Conservation (phyloP, 371 early-diverging fungal species). For the Mucor mucedo region DNA sequence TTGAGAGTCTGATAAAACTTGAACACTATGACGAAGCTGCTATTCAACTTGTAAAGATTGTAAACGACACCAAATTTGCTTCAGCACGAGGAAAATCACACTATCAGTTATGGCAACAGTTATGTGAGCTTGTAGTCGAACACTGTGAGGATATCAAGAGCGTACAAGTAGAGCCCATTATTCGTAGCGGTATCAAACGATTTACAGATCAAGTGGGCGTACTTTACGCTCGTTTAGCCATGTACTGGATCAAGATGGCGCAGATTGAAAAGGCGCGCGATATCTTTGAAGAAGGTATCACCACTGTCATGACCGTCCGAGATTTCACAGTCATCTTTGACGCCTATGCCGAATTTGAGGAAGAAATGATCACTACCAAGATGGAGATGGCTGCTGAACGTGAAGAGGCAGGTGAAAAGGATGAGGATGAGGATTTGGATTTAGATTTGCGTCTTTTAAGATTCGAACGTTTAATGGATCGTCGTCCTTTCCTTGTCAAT, state of each 20-base stretch:
- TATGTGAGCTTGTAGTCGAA: constrained; percentile 81
- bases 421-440: constrained; percentile 68
- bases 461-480: constrained; percentile 90
- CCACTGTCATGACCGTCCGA: constrained; percentile 83
- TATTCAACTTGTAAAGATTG: constrained; percentile 68
- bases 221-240: constrained; percentile 88
- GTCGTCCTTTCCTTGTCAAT: constrained; percentile 93
- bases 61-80: constrained; percentile 75
- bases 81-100: constrained; percentile 75
- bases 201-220: constrained; percentile 89
- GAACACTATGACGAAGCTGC: constrained; percentile 89
- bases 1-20: constrained; percentile 71
- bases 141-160: constrained; percentile 75
- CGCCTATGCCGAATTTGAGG: constrained; percentile 92
- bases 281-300: constrained; percentile 93
- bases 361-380: constrained; percentile 74
- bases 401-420: constrained; percentile 57
- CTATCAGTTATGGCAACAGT: constrained; percentile 87
- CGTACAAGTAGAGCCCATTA: constrained; percentile 78
- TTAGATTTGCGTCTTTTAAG: constrained; percentile 85
- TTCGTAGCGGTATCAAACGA: constrained; percentile 87
- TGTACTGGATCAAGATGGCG: constrained; percentile 79
- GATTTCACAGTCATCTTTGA: constrained; percentile 97
- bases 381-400: constrained; percentile 78
- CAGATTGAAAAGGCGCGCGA: constrained; percentile 88